Conservation (phyloP, 805 yeast species). For the Candida taoyuanica region DNA sequence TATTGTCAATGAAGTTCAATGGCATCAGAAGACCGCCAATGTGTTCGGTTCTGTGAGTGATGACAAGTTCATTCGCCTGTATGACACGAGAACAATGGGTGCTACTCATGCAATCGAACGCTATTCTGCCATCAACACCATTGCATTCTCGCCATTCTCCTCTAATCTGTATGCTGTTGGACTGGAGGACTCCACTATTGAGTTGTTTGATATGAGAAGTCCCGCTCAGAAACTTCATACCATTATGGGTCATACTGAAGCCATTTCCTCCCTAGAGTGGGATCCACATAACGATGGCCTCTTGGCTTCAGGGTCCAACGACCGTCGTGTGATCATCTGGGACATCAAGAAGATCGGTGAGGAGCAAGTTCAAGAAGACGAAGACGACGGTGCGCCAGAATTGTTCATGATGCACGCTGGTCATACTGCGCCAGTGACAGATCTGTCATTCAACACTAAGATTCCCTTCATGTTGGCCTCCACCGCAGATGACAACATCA, state of each 20-base stretch:
- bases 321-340: constrained; percentile 77
- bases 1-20: constrained; percentile 72
- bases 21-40: constrained; percentile 50
- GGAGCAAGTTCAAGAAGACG: constrained; percentile 82
- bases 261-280: constrained; percentile 71
- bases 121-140: constrained; percentile 48
- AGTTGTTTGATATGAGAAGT: constrained; percentile 59
- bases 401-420: constrained; percentile 91
- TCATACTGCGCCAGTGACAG: constrained; percentile 73
- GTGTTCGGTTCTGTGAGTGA: constrained; percentile 73
- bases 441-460: constrained; percentile 60
- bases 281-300: constrained; percentile 75
- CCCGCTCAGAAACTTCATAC: constrained; percentile 50
- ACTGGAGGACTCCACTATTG: constrained; percentile 61
- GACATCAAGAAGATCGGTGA: constrained; percentile 75
- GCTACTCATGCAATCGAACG: constrained; percentile 28
- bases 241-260: constrained; percentile 75
- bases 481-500: constrained; percentile 39
- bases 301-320: constrained; percentile 71
- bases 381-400: constrained; percentile 89
- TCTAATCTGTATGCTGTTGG: constrained; percentile 62
- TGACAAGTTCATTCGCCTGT: constrained; percentile 50
- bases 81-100: constrained; percentile 39
- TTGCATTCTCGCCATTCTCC: constrained; percentile 63
- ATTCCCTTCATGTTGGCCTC: constrained; percentile 76